These are phyloP conservation scores for Aspergillus sp. DNA, from an alignment of 2,329 filamentous ascomycete species.

Conservation along the genomic window DNA sequence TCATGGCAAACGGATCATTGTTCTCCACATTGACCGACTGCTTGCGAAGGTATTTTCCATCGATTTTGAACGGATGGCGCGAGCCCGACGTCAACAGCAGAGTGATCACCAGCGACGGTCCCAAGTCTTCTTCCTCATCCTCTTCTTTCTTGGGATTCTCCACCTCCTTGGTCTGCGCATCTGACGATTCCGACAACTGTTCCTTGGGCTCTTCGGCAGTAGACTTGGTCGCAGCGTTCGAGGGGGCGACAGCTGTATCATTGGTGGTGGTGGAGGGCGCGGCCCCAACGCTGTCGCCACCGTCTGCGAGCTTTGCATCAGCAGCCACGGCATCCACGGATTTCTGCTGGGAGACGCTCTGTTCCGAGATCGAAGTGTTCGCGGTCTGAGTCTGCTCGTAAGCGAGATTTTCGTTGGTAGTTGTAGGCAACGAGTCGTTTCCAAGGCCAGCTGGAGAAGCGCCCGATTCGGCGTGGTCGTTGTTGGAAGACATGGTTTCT, in stretches of 20 bases:
- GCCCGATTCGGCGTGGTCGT: constrained; percentile 15
- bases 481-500: constrained; percentile 6
- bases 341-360: constrained; percentile 5
- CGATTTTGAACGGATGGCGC: constrained; percentile 81
- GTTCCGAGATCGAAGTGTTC: constrained; percentile 6
- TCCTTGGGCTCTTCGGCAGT: constrained; percentile 18
- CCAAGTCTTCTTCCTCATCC: constrained; percentile 21
- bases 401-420: constrained; percentile 11
- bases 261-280: constrained; percentile 9
- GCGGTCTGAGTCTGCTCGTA: constrained; percentile 9
- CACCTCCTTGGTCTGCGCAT: constrained; percentile 26
- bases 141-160: neutral
- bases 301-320: constrained; percentile 13
- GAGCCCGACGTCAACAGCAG: constrained; percentile 74
- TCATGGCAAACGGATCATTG: constrained; percentile 78
- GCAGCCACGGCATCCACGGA: constrained; percentile 7
- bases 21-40: constrained; percentile 70
- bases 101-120: constrained; percentile 53
- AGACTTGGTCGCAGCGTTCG: constrained; percentile 10
- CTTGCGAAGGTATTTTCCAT: constrained; percentile 75
- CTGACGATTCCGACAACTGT: constrained; percentile 17
- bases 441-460: constrained; percentile 6
- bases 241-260: constrained; percentile 6
- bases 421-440: constrained; percentile 11
- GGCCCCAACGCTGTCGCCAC: constrained; percentile 15